Evolutionary conservation across 768 basidiomycete genomes (phyloP).

Genomic region (Rhodotorula diobovata): DNA sequence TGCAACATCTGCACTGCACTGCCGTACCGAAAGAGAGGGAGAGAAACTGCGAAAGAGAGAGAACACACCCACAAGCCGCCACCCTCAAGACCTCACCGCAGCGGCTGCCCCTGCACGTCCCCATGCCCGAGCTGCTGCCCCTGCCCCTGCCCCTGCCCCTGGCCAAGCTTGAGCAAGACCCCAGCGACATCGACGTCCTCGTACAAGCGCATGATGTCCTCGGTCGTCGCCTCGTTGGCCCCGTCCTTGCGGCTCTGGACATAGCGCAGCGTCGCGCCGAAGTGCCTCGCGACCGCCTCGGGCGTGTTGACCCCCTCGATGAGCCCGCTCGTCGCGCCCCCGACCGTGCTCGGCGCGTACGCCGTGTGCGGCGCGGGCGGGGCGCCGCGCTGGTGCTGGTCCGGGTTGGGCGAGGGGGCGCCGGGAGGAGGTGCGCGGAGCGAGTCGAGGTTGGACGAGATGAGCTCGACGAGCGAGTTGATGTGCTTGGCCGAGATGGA

Average conservation of each 20-base stretch:
- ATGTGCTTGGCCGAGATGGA: conserved; percentile 95
- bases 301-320: conserved; percentile 89
- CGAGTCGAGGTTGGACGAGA: conserved; percentile 87
- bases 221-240: conserved; percentile 10
- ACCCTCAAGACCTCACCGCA: background rate
- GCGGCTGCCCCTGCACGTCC: background rate
- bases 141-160: background rate
- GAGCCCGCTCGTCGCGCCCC: conserved; percentile 74
- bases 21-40: too few relatives aligned
- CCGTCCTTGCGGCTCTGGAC: conserved; percentile 36
- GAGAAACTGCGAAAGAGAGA: too few relatives aligned
- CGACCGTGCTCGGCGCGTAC: conserved; percentile 16
- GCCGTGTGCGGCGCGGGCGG: background rate
- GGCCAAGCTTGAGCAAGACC: conserved; percentile 25
- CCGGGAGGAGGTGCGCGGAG: conserved; percentile 56
- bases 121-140: background rate
- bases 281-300: conserved; percentile 90
- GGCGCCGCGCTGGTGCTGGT: background rate
- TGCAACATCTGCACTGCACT: too few relatives aligned
- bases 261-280: conserved; percentile 74
- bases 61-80: too few relatives aligned
- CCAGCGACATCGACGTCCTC: conserved; percentile 32
- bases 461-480: conserved; percentile 90
- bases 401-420: conserved; percentile 48
- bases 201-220: conserved; percentile 25